phyloP scores from a whole-genome alignment of 2,329 filamentous ascomycete genomes.

The Penicillium sp. region DNA sequence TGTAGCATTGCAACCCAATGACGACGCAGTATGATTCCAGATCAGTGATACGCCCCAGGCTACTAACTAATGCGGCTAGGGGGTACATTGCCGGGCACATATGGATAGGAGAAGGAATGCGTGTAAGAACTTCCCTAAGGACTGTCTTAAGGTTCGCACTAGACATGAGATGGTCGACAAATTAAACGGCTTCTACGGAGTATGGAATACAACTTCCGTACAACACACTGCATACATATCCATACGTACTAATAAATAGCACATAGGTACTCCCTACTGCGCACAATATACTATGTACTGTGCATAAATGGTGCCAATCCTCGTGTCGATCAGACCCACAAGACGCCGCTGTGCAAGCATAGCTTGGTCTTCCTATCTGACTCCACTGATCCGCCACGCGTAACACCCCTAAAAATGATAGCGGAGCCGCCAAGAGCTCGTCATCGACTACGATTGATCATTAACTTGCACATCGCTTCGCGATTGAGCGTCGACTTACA shows the following conservation, averaged over 20 bases:
- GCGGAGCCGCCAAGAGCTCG: constrained; percentile 3
- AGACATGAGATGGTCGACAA: constrained; percentile 21
- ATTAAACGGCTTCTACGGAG: constrained; percentile 13
- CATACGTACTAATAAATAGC: neutral
- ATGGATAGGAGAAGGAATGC: constrained; percentile 18
- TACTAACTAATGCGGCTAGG: constrained; percentile 9
- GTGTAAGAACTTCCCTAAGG: neutral
- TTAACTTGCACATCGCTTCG: constrained; percentile 2
- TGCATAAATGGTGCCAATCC: constrained; percentile 15
- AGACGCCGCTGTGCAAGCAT: neutral
- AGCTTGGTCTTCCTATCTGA: neutral
- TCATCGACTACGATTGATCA: constrained; percentile 3
- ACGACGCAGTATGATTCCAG: constrained; percentile 1
- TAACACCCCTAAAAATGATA: neutral
- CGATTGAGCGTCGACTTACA: neutral
- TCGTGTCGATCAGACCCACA: constrained; percentile 18
- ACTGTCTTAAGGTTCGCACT: constrained; percentile 15
- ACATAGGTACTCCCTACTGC: no score
- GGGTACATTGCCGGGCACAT: constrained; percentile 7
- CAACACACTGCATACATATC: neutral
- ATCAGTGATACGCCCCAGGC: neutral
- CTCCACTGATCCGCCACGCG: constrained; percentile 5
- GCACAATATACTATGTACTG: neutral
- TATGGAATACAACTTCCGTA: neutral
- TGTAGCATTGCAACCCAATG: constrained; percentile 1